Conservation (phyloP, 164 flowering plant genomes). For the Tetracentron sinense region DNA sequence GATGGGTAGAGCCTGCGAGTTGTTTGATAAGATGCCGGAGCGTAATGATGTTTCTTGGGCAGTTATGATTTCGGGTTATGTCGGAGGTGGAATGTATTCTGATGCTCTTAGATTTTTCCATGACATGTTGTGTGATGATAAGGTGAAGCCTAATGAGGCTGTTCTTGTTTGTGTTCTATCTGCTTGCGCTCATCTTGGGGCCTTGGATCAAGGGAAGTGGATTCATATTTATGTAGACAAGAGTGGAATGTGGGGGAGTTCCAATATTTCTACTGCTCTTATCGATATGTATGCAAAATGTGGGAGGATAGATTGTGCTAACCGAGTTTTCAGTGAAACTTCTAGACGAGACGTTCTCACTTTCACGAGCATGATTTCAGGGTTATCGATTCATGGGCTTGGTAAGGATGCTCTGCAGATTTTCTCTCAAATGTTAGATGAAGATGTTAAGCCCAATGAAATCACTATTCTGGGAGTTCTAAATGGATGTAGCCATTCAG, state of each 20-base stretch:
- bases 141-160: constrained; percentile 48
- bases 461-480: constrained; percentile 44
- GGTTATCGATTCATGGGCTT: constrained; percentile 42
- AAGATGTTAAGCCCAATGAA: constrained; percentile 36
- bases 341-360: constrained; percentile 29
- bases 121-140: constrained; percentile 27
- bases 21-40: constrained; percentile 40
- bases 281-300: constrained; percentile 70
- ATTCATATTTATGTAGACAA: constrained; percentile 37
- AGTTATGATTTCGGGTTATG: constrained; percentile 49
- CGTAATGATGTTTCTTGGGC: constrained; percentile 51
- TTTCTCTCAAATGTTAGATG: constrained; percentile 34
- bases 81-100: constrained; percentile 26
- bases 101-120: constrained; percentile 42
- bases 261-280: constrained; percentile 44
- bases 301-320: constrained; percentile 41
- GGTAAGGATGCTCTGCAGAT: constrained; percentile 40
- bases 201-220: constrained; percentile 53
- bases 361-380: constrained; percentile 47
- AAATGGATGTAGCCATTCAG: constrained; percentile 60
- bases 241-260: constrained; percentile 18
- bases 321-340: constrained; percentile 26
- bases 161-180: constrained; percentile 51
- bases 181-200: constrained; percentile 60
- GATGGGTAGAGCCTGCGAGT: constrained; percentile 26